Percentiles rank a stretch among this genome's conserved stretches.
phyloP scores from a whole-genome alignment of 805 yeast species.

The Zygosaccharomyces gambellarensis region DNA sequence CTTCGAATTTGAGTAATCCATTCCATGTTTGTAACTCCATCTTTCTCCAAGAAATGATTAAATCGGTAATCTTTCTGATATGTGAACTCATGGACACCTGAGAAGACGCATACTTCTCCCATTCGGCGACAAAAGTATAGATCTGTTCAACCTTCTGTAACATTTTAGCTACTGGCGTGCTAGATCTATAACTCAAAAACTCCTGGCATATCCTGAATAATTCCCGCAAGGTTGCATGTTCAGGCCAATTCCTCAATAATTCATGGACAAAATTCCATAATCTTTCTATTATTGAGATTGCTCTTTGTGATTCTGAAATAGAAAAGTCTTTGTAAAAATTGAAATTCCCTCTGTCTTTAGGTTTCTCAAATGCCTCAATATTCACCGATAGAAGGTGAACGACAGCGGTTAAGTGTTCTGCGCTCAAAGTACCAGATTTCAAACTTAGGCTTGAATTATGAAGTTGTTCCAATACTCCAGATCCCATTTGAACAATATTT shows the following conservation, averaged over 20 bases:
- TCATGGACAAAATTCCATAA: conserved; percentile 43
- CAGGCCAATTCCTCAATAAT: conserved; percentile 78
- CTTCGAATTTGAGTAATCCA: conserved; percentile 64
- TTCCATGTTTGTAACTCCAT: conserved; percentile 86
- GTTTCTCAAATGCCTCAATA: conserved; percentile 27
- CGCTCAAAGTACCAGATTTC: conserved; percentile 21
- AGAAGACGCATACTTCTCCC: conserved; percentile 88
- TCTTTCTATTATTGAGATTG: conserved; percentile 46
- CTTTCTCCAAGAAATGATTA: conserved; percentile 88
- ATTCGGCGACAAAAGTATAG: conserved; percentile 75
- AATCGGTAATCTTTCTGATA: conserved; percentile 52
- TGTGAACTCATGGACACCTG: conserved; percentile 59
- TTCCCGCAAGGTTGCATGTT: conserved; percentile 81
- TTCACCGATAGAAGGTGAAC: conserved; percentile 35
- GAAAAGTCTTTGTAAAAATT: conserved; percentile 66
- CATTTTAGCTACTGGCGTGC: conserved; percentile 70
- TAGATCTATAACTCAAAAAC: conserved; percentile 54
- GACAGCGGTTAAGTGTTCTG: conserved; percentile 36
- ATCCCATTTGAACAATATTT: conserved; percentile 41
- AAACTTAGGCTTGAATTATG: conserved; percentile 21
- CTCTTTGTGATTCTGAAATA: conserved; percentile 54
- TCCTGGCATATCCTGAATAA: conserved; percentile 62
- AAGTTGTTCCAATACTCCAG: conserved; percentile 32
- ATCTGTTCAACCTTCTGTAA: conserved; percentile 83
- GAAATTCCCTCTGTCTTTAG: conserved; percentile 21